These are phyloP conservation scores for Leishmania amazonensis DNA, from an alignment of 208 protist genomes.

Conservation along the genomic window DNA sequence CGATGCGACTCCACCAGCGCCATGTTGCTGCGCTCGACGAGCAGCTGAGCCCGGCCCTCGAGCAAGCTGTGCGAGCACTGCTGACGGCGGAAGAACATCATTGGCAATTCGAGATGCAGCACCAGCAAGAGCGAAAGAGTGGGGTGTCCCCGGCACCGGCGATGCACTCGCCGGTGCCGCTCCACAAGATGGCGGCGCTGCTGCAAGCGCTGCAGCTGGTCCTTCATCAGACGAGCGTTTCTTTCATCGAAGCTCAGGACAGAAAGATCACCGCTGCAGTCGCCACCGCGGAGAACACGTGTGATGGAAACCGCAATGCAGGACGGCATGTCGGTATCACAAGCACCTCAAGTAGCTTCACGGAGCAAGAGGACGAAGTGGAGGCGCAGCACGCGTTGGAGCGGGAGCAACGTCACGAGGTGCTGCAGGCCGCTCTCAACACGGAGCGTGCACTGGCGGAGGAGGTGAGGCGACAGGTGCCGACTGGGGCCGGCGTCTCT, in stretches of 20 bases:
- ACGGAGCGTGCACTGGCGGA: slow-evolving; percentile 32
- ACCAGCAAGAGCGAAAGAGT: slow-evolving; percentile 20
- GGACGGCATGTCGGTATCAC: not conserved
- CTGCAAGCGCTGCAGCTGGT: slow-evolving; percentile 45
- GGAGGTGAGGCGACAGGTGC: slow-evolving; percentile 16
- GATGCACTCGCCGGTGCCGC: slow-evolving; percentile 33
- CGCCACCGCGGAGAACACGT: not conserved
- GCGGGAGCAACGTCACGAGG: slow-evolving; percentile 11
- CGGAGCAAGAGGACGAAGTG: not conserved
- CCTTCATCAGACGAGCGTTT: slow-evolving; percentile 42
- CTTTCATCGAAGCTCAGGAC: slow-evolving; percentile 33
- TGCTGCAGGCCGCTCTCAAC: slow-evolving; percentile 23
- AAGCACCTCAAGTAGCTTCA: not conserved
- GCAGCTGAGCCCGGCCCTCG: slow-evolving; percentile 37
- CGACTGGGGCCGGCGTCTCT: slow-evolving; percentile 10
- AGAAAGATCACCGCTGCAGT: not conserved
- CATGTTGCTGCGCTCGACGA: slow-evolving; percentile 35
- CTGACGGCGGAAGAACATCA: slow-evolving; percentile 61
- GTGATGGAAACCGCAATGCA: not conserved
- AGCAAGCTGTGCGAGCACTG: slow-evolving; percentile 39
- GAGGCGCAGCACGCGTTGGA: slow-evolving; percentile 6
- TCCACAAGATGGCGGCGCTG: slow-evolving; percentile 44
- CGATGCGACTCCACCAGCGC: slow-evolving; percentile 31
- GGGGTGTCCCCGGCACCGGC: slow-evolving; percentile 11
- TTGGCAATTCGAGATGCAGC: slow-evolving; percentile 37